A percentile compares a stretch with the other conserved stretches of the same genome.
Conservation (phyloP, 108 stramenopile genomes). For the Chaetoceros muelleri region DNA sequence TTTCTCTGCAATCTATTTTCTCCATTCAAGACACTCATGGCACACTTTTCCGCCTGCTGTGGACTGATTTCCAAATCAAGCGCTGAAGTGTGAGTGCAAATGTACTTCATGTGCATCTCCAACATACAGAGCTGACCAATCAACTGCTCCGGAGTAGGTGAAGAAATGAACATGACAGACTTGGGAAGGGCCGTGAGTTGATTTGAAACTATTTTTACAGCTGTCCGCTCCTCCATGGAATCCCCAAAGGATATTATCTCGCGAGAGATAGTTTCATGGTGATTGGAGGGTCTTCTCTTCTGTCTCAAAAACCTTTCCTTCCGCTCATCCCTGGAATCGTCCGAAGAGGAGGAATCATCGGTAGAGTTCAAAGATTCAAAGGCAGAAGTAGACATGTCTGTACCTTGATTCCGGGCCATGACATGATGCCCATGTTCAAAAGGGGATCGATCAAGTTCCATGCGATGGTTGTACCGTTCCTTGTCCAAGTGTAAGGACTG, state of each 20-base stretch:
- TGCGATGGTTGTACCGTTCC: conserved; percentile 19
- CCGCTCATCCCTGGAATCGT: conserved; percentile 5
- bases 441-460: background rate
- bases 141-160: conserved; percentile 61
- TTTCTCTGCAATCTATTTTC: background rate
- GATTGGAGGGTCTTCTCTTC: conserved; percentile 1
- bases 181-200: conserved; percentile 63
- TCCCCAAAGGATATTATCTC: conserved; percentile 85
- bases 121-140: conserved; percentile 75
- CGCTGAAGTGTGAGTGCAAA: conserved; percentile 34
- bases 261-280: conserved; percentile 11
- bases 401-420: background rate
- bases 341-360: conserved; percentile 44
- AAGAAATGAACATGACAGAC: conserved; percentile 68
- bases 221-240: conserved; percentile 80
- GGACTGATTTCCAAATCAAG: conserved; percentile 67
- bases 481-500: conserved; percentile 20
- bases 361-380: conserved; percentile 34
- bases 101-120: conserved; percentile 70
- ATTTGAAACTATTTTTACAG: conserved; percentile 72
- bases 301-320: conserved; percentile 2
- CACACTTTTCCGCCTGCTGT: conserved; percentile 66
- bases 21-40: conserved; percentile 33
- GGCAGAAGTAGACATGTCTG: conserved; percentile 2
- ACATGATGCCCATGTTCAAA: too few species aligned